phyloP scores from a whole-genome alignment of 1,284 basidiomycete species.

The Moesziomyces sp. region DNA sequence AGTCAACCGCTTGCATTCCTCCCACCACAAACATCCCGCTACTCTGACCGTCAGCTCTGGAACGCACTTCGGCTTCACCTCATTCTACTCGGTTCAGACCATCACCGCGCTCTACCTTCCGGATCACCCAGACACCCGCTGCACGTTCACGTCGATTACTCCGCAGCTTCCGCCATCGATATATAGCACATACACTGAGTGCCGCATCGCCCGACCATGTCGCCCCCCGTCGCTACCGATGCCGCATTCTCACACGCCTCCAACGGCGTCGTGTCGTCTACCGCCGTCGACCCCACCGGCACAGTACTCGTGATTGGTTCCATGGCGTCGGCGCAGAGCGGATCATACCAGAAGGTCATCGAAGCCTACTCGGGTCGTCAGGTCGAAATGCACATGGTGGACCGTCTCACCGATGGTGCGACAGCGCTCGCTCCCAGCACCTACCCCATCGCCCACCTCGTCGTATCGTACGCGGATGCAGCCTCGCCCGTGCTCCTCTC shows the following conservation, averaged over 20 bases:
- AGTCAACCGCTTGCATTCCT: too few relatives aligned
- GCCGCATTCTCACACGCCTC: slow-evolving; percentile 40
- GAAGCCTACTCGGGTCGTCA: slow-evolving; percentile 43
- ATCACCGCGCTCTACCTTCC: too few relatives aligned
- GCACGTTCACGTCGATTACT: too few relatives aligned
- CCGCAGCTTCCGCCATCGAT: not conserved
- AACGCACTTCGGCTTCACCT: too few relatives aligned
- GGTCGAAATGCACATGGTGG: slow-evolving; percentile 66
- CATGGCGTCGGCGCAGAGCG: slow-evolving; percentile 57
- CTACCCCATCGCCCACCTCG: slow-evolving; percentile 50
- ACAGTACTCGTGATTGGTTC: slow-evolving; percentile 60
- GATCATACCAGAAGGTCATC: slow-evolving; percentile 59
- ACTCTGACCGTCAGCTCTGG: too few relatives aligned
- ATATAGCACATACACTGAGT: not conserved
- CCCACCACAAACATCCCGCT: too few relatives aligned
- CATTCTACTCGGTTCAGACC: too few relatives aligned
- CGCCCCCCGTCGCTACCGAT: slow-evolving; percentile 42
- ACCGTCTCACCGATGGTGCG: slow-evolving; percentile 62
- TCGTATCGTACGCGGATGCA: slow-evolving; percentile 45
- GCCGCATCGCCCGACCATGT: slow-evolving; percentile 17
- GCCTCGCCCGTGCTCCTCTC: slow-evolving; percentile 47
- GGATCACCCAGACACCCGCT: too few relatives aligned
- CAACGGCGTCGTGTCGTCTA: slow-evolving; percentile 40
- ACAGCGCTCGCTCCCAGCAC: slow-evolving; percentile 41
- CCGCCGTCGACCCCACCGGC: slow-evolving; percentile 34